Percentiles rank a stretch among this genome's conserved stretches.
phyloP scores from a whole-genome alignment of 169 alveolate species.

The Plasmodium inui region DNA sequence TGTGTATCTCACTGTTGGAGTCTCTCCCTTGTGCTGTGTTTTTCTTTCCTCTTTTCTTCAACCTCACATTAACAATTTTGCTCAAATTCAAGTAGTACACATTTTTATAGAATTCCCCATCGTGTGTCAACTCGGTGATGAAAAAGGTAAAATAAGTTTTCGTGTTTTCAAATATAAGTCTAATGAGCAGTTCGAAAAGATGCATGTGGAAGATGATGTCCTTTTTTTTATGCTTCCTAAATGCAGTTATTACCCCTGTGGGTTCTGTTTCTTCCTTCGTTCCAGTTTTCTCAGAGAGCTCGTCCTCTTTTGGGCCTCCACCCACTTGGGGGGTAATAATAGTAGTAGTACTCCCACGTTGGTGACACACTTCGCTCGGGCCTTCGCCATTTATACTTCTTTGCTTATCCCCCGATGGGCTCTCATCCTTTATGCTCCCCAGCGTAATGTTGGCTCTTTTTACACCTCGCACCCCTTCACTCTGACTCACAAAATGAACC shows the following conservation, averaged over 20 bases:
- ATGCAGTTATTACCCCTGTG: not conserved
- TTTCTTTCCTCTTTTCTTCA: not conserved
- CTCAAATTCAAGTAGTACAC: slow-evolving; percentile 55
- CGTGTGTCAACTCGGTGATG: slow-evolving; percentile 18
- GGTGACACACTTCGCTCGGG: not conserved
- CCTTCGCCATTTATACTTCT: not conserved
- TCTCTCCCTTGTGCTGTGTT: not conserved
- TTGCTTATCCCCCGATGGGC: not conserved
- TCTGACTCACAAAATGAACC: slow-evolving; percentile 16
- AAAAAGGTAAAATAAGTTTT: slow-evolving; percentile 62
- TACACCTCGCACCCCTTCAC: not conserved
- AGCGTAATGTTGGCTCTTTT: not conserved
- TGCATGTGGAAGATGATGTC: slow-evolving; percentile 48
- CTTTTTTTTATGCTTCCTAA: slow-evolving; percentile 24
- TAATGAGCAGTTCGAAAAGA: slow-evolving; percentile 48
- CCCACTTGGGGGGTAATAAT: not conserved
- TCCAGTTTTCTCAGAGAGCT: not conserved
- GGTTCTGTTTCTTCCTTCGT: not conserved
- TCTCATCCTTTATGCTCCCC: not conserved
- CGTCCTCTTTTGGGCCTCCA: not conserved
- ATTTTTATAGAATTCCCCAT: slow-evolving; percentile 41
- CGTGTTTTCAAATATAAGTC: slow-evolving; percentile 64
- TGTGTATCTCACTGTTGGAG: not conserved
- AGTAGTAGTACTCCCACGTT: not conserved
- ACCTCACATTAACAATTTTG: slow-evolving; percentile 32